These are phyloP conservation scores for Cudoniella acicularis DNA, from an alignment of 495 filamentous ascomycete genomes.

Conservation along the genomic window DNA sequence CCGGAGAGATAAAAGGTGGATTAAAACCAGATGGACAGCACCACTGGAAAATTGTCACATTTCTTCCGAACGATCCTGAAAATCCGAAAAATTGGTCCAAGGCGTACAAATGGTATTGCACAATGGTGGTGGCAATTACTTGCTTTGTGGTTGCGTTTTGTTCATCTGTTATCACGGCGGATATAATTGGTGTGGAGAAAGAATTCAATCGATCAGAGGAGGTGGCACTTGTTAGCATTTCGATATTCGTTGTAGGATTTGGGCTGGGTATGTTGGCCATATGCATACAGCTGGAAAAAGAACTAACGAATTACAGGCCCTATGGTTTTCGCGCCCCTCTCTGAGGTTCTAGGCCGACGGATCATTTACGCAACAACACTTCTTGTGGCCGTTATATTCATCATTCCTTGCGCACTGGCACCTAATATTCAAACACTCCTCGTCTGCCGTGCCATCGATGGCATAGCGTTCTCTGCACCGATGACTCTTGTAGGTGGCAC, in stretches of 20 bases:
- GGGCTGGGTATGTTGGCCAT: slow-evolving; percentile 54
- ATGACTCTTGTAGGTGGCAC: slow-evolving; percentile 83
- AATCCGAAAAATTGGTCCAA: slow-evolving; percentile 70
- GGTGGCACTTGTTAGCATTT: slow-evolving; percentile 63
- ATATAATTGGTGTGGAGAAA: slow-evolving; percentile 54
- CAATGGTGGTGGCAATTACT: slow-evolving; percentile 60
- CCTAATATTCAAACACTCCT: slow-evolving; percentile 72
- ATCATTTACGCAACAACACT: slow-evolving; percentile 64
- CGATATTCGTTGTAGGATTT: slow-evolving; percentile 76
- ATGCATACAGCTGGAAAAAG: not conserved
- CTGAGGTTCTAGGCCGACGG: slow-evolving; percentile 65
- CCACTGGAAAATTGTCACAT: slow-evolving; percentile 71
- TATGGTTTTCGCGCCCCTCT: slow-evolving; percentile 78
- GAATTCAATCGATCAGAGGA: slow-evolving; percentile 62
- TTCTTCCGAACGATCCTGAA: slow-evolving; percentile 59
- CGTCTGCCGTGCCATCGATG: slow-evolving; percentile 68
- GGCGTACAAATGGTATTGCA: slow-evolving; percentile 61
- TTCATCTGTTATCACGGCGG: slow-evolving; percentile 65
- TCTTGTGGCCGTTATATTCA: slow-evolving; percentile 65
- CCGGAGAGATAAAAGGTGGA: slow-evolving; percentile 59
- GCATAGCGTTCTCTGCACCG: slow-evolving; percentile 77
- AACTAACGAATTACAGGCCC: slow-evolving; percentile 43
- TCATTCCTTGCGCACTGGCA: slow-evolving; percentile 73
- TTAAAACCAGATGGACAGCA: slow-evolving; percentile 47
- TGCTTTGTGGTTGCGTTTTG: slow-evolving; percentile 65